Base-by-base conservation (phyloP, 495 filamentous ascomycete genomes). In the Aspergillus asperescens region DNA sequence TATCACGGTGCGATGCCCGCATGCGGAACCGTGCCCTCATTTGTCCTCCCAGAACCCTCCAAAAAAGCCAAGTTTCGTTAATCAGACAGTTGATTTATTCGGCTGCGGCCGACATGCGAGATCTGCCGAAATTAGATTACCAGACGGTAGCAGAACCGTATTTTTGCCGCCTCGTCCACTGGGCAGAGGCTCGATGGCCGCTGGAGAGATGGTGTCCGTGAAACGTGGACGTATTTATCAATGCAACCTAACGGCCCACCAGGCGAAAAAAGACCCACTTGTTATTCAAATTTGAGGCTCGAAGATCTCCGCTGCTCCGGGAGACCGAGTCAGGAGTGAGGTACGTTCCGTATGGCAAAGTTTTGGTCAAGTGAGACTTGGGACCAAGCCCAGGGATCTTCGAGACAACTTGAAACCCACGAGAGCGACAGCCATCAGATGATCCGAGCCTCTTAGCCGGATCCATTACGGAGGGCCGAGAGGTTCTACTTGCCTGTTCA, bases 231-330 rank as follows among this genome's bases (percentile, higher is more conserved):
- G 51, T 54, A 54, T 40, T 54, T 54, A 54, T 54, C 51, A 34
- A 54, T 54, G 51, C 51, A 47, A 54, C 51, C 51, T 54, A 42
- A 46, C 27, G 41, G 50, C 34, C 40, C 50, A 51, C 28, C 38
- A 35, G 32, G n/a, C 2, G 7, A 29, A 48, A 0, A 16, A 18
- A 13, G 37, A 37, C 38, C 39, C 48, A 29, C 39, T 28, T 20
- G 12, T 51, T 48, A 2, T 25, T 40, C 38, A 34, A 20, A 13
- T 42, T 43, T 51, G 16, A 16, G 22, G 22, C 29, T 25, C 13
- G 31, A 25, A 4, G 39, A 10, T 22, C 3, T 22, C 20, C 39
- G 20, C 39, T 27, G 12, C 13, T 5, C 5, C 15, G 16, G 32
- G 32, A 16, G n/a, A 35, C n/a, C 32, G 32, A n/a, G n/a, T n/a